These are phyloP conservation scores for Otatea glauca DNA, from an alignment of 176 grass and related monocot species.

Conservation along the genomic window DNA sequence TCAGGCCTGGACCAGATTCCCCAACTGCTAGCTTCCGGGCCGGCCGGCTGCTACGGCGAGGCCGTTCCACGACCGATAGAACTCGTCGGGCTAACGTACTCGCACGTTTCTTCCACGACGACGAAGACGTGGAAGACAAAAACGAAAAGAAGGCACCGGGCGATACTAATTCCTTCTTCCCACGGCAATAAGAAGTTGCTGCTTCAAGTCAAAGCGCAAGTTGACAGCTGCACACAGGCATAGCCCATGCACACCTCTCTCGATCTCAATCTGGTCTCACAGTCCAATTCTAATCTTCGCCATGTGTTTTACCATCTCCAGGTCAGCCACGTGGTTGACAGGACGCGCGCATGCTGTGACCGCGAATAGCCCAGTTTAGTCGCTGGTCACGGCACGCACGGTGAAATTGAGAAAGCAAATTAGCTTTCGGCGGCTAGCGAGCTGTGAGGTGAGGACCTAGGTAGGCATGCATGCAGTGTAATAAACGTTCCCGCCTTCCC, in stretches of 20 bases:
- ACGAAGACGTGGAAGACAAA: too few relatives aligned
- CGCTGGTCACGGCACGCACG: neutral
- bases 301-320: neutral
- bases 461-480: neutral
- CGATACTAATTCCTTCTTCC: too few relatives aligned
- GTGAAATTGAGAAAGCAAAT: neutral
- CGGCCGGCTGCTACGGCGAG: neutral
- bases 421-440: neutral
- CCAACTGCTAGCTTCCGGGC: too few relatives aligned
- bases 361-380: neutral
- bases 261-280: too few relatives aligned
- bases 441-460: neutral
- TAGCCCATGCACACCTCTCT: too few relatives aligned
- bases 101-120: too few relatives aligned
- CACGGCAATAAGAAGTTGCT: too few relatives aligned
- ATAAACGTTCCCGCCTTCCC: neutral
- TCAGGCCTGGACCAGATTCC: neutral
- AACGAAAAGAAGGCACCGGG: too few relatives aligned
- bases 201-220: neutral
- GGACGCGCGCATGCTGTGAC: neutral
- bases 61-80: neutral
- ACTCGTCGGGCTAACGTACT: neutral
- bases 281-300: neutral
- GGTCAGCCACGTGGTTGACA: neutral
- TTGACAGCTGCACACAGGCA: neutral